Base-by-base conservation (phyloP, 2,329 filamentous ascomycete species). In the Ophiostoma ulmi region DNA sequence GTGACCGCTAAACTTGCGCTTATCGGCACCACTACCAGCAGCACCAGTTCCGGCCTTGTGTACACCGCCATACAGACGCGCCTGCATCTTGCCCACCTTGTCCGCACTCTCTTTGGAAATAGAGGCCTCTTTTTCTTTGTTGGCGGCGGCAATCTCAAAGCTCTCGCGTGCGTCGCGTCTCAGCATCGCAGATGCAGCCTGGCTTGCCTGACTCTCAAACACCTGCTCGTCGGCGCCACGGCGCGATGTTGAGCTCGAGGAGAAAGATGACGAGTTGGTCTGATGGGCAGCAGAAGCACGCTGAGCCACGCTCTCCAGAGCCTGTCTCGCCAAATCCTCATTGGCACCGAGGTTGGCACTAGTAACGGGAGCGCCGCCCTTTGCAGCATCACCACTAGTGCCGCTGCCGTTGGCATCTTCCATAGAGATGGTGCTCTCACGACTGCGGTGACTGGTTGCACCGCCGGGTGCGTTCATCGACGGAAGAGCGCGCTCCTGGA, bases 371-470 rank as follows among this genome's bases (percentile, higher is more conserved):
- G 61, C 35, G 7, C 22, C 58, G 35, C 36, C 36, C 36, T 65
- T 65, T 36, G 36, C 7, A 20, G 36, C 36, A n/a, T 65, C 63
- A 4, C 35, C 63, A 26, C 13, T 20, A n/a, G 17, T 48, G 44
- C 44, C 14, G 35, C 52, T 48, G 48, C 38, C 26, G 38, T 31
- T 41, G 22, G 22, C 67, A 36, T 71, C 71, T 4, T 88, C 85
- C 26, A 87, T 90, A 0, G 92, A 95, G 67, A 95, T 93, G 1
- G 92, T 96, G 80, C 91, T 94, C 78, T 96, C 93, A 72, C 92
- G 88, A 78, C 92, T 93, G 79, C 89, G 88, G 69, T 87, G 87
- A 52, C 86, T 84, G 67, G 82, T 39, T 13, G 26, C 13, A 48
- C 70, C 20, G 17, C 1, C 8, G 11, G 22, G 55, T 77, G 78